Evolutionary conservation across 441 rosid genomes (phyloP).

Genomic region (Erodium trifolium): DNA sequence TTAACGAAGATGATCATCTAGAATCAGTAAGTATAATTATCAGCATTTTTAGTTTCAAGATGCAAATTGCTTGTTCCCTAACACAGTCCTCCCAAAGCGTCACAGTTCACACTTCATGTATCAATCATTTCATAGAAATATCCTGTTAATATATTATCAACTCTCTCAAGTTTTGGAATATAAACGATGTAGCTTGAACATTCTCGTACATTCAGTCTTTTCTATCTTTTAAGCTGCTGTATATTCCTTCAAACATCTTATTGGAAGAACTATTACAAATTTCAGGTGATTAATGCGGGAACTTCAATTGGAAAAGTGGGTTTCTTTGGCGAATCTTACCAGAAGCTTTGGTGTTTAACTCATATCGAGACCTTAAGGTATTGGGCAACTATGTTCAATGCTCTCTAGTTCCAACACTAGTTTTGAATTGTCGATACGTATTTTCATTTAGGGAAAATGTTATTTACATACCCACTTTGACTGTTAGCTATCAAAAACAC

Average conservation of each 20-base stretch:
- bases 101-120: too few species aligned
- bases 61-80: too few species aligned
- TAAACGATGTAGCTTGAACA: too few species aligned
- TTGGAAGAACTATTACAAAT: slow-evolving; percentile 5
- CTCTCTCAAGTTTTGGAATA: background rate
- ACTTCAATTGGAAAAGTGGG: slow-evolving; percentile 85
- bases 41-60: too few species aligned
- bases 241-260: background rate
- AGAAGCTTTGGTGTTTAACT: slow-evolving; percentile 90
- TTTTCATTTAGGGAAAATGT: too few species aligned
- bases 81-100: too few species aligned
- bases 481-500: too few species aligned
- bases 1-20: slow-evolving; percentile 76
- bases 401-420: background rate
- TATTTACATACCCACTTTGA: too few species aligned
- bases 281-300: slow-evolving; percentile 84
- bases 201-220: too few species aligned
- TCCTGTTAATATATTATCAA: background rate
- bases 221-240: too few species aligned
- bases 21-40: slow-evolving; percentile 59
- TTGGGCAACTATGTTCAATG: background rate
- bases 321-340: slow-evolving; percentile 50
- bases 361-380: slow-evolving; percentile 90
- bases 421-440: background rate
- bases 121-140: background rate